These are phyloP conservation scores for Hymenoscyphus fraxineus DNA, from an alignment of 2,329 filamentous ascomycete species.

Conservation along the genomic window DNA sequence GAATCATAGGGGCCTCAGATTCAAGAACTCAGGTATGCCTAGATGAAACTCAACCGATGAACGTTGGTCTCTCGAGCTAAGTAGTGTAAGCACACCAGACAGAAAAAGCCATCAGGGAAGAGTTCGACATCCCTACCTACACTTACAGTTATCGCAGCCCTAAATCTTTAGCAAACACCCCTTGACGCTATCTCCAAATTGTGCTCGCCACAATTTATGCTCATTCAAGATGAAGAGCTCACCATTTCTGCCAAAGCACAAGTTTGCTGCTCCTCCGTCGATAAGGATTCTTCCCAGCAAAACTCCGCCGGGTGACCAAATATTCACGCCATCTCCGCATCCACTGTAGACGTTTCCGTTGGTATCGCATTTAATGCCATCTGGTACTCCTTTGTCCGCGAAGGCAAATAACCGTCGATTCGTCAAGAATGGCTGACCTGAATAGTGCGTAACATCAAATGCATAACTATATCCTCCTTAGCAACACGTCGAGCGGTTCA, in stretches of 20 bases:
- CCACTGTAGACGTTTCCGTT: conserved; percentile 52
- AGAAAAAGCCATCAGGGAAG: too few species aligned
- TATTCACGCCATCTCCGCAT: conserved; percentile 50
- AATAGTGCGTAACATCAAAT: conserved; percentile 16
- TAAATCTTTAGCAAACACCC: too few species aligned
- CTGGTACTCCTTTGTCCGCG: conserved; percentile 49
- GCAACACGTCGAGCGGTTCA: too few species aligned
- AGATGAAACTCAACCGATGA: too few species aligned
- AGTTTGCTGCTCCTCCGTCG: conserved; percentile 10
- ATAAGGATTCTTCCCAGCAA: conserved; percentile 53
- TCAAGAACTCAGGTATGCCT: too few species aligned
- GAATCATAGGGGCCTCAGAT: too few species aligned
- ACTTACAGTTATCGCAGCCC: too few species aligned
- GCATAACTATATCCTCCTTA: conserved; percentile 12
- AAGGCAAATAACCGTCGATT: conserved; percentile 49
- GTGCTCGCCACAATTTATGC: not conserved
- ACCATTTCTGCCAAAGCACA: not conserved
- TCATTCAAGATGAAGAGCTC: conserved; percentile 3
- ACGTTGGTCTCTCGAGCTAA: too few species aligned
- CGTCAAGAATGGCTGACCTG: conserved; percentile 11
- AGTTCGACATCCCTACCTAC: too few species aligned
- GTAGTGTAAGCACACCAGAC: too few species aligned
- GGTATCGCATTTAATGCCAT: conserved; percentile 52
- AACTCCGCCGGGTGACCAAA: conserved; percentile 46
- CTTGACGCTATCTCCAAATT: not conserved